A percentile compares a stretch with the other conserved stretches of the same genome.
Conservation (phyloP, 805 yeast species). For the Cyberlindnera maclurae region DNA sequence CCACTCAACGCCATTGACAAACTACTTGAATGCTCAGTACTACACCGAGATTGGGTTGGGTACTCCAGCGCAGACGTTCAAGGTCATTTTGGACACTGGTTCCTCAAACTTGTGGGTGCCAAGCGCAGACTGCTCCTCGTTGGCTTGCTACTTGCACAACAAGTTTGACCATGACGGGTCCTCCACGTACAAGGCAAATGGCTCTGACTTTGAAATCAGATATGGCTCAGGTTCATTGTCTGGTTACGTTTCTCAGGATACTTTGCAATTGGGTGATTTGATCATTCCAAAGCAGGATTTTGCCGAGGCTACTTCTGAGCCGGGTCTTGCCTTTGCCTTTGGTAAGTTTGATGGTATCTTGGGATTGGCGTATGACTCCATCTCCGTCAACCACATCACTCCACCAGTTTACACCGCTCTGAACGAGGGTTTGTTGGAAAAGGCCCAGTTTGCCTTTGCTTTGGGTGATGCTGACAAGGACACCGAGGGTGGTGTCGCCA, state of each 20-base stretch:
- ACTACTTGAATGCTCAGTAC: constrained; percentile 94
- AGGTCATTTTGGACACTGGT: constrained; percentile 94
- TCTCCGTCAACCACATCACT: constrained; percentile 80
- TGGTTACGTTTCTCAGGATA: constrained; percentile 88
- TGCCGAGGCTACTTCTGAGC: constrained; percentile 96
- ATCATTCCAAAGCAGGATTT: constrained; percentile 83
- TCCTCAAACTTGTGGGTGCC: constrained; percentile 98
- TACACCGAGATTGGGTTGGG: constrained; percentile 88
- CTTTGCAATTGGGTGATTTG: constrained; percentile 75
- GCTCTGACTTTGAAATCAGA: constrained; percentile 74
- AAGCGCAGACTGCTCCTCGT: constrained; percentile 75
- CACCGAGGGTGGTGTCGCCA: constrained; percentile 83
- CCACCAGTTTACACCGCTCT: constrained; percentile 94
- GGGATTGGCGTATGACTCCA: constrained; percentile 90
- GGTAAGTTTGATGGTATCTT: constrained; percentile 98
- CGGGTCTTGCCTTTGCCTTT: constrained; percentile 96
- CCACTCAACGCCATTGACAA: constrained; percentile 80
- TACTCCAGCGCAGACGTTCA: constrained; percentile 88
- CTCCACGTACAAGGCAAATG: constrained; percentile 81
- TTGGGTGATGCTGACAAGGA: constrained; percentile 65
- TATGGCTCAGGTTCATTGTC: constrained; percentile 92
- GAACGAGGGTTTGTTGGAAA: constrained; percentile 71
- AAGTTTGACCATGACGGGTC: constrained; percentile 84
- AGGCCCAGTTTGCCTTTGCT: constrained; percentile 82
- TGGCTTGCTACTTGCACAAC: constrained; percentile 91